Evolutionary conservation across 352 stramenopile genomes (phyloP), one percentile per base, ranked within the genome.

Genomic region (Elongisporangium undulatum): DNA sequence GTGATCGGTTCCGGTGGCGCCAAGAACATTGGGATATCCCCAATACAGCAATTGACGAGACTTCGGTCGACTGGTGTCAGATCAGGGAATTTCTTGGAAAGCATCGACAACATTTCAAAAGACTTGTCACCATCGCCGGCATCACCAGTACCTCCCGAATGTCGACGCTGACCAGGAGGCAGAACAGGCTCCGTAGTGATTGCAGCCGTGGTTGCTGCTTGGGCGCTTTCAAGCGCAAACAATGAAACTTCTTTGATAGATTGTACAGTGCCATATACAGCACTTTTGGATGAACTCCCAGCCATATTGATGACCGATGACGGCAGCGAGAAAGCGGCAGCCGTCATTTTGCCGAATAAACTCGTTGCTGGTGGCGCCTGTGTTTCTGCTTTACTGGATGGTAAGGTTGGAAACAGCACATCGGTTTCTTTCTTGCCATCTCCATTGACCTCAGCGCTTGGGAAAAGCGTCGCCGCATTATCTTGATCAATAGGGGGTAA

Each of bases 211-310:
- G 81, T 91, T 20, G 79, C 79, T 23, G 81, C 79, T 69, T 91
- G 77, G 0, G 77, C 83, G 57, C 86, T 84, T 49, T 93, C 81
- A 13, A 90, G 66, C 0, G 79, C 83, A 60, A 85, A 90, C 39
- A 93, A 29, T n/a, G 81, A 90, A 1, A 76, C 81, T 51, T 93
- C 80, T 54, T 87, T 90, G 45, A 93, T 80, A 1, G 83, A 87
- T 58, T 90, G 77, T 1, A 87, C 74, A 0, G 82, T 88, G 4
- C 78, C 79, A 62, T 85, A 79, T 8, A 92, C 72, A 8, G 80
- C 82, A 22, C 82, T 72, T 58, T 85, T 89, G 4, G 81, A 89
- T 24, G 81, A 89, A 19, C 73, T 69, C 1, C 77, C 79, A 13
- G 81, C 79, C 19, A 90, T 56, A 22, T 77, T 87, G 51, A 91